Evolutionary conservation across 805 yeast genomes (phyloP), one percentile per base, ranked within the genome.

Genomic region (Candida awuae): DNA sequence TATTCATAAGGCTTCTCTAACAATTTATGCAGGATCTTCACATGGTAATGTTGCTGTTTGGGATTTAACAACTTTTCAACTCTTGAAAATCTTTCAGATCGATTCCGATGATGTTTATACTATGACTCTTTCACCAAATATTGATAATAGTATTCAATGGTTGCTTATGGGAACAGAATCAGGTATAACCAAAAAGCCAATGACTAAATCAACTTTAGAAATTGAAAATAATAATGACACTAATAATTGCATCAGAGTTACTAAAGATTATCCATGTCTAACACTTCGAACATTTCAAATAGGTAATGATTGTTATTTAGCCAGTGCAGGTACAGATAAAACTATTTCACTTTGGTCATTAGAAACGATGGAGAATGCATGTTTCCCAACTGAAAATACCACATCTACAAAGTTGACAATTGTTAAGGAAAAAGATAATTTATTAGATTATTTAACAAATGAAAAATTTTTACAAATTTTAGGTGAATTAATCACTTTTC

Each of bases 61-160:
- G 86, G 97, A 92, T 51, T 63, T 90, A 34, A 77, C 81, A 34
- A 87, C 97, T 0, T 70, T 71, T 38, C 97, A 90, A 55, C 65
- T 71, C 29, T 68, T 73, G 27, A 59, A 74, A 27, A 63, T 73
- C 0, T 68, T 66, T 46, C 54, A 56, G 33, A 49, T 59, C 16
- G 68, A 50, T 48, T 65, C 62, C 28, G 66, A 67, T 26, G 80
- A 80, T 39, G 73, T 85, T 2, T 67, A 79, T 27, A 71, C 90
- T 3, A 50, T 85, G 26, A 73, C 79, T 1, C 68, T 75, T 6
- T 64, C 68, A 38, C 48, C 48, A 3, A 26, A 21, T 12, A 23
- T 22, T 2, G 66, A 67, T 14, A 74, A 72, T 43, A 28, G 18
- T 28, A 25, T 32, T 18, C 34, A 36, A 22, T 40, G 43, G 30